These are phyloP conservation scores for Annulohypoxylon truncatum DNA, from an alignment of 2,329 filamentous ascomycete genomes.

Conservation along the genomic window DNA sequence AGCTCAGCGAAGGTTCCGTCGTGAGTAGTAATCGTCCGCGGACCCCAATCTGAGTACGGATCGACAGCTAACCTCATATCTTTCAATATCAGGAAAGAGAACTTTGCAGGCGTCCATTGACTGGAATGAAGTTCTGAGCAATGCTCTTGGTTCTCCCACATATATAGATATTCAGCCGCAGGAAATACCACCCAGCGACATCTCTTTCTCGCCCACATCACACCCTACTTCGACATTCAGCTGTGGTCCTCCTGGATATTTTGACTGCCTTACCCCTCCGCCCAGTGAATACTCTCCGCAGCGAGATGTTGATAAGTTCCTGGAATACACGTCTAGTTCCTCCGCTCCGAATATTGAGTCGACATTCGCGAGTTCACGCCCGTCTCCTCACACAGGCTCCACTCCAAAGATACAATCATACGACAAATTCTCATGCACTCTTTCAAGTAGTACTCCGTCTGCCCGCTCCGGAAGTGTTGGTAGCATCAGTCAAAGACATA, in stretches of 20 bases:
- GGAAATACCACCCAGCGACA: slow-evolving; percentile 1
- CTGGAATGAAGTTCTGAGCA: slow-evolving; percentile 11
- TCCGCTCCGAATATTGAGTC: background rate
- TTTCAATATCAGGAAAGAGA: background rate
- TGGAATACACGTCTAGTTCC: background rate
- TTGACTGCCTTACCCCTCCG: background rate
- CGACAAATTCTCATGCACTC: background rate
- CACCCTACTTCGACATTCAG: background rate
- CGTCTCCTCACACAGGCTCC: background rate
- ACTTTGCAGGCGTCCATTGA: slow-evolving; percentile 8
- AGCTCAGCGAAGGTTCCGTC: slow-evolving; percentile 40
- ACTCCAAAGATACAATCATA: background rate
- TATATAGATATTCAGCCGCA: slow-evolving; percentile 10
- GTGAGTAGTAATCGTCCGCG: slow-evolving; percentile 11
- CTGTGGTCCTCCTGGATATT: background rate
- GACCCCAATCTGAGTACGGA: background rate
- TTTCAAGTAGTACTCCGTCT: background rate
- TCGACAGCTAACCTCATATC: background rate
- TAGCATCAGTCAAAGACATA: background rate
- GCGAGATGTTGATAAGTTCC: background rate
- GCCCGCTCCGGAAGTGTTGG: slow-evolving; percentile 3
- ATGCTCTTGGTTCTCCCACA: background rate
- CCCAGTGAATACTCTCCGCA: background rate
- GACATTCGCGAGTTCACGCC: background rate
- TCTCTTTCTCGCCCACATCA: slow-evolving; percentile 2